phyloP scores from a whole-genome alignment of 306 rosid genomes.

The Lupinus albus region DNA sequence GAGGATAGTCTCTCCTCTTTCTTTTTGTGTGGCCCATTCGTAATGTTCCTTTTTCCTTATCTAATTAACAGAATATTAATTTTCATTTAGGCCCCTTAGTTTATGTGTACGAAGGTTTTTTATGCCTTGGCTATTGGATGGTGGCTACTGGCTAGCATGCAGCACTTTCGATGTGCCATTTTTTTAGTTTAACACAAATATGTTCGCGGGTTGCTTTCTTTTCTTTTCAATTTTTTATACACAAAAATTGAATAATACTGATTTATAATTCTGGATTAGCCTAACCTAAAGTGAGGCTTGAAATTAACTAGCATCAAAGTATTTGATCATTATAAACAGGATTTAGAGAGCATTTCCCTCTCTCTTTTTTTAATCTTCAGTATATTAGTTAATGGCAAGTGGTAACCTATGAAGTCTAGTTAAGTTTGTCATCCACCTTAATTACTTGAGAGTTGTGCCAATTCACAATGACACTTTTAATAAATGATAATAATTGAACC shows the following conservation, averaged over 20 bases:
- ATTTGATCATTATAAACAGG: too few relatives aligned
- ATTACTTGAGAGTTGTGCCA: not conserved
- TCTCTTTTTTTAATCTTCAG: too few relatives aligned
- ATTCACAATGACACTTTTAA: not conserved
- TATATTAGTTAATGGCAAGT: not conserved
- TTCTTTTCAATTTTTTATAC: not conserved
- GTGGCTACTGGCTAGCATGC: slow-evolving; percentile 16
- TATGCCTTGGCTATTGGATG: slow-evolving; percentile 5
- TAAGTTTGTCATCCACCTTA: slow-evolving; percentile 5
- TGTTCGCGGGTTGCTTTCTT: too few relatives aligned
- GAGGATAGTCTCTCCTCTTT: slow-evolving; percentile 5
- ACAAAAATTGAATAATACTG: slow-evolving; percentile 8
- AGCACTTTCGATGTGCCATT: slow-evolving; percentile 21
- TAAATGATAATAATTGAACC: not conserved
- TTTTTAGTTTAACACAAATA: too few relatives aligned
- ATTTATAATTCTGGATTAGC: slow-evolving; percentile 9
- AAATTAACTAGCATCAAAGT: not conserved
- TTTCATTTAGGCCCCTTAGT: not conserved
- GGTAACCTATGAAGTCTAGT: not conserved
- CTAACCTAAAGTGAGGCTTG: slow-evolving; percentile 3
- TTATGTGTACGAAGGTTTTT: slow-evolving; percentile 7
- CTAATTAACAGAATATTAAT: slow-evolving; percentile 19
- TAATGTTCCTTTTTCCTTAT: slow-evolving; percentile 14
- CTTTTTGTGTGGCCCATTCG: slow-evolving; percentile 45
- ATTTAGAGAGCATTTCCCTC: too few relatives aligned